Percentiles rank a stretch among this genome's conserved stretches.
These are phyloP conservation scores for Penicillium occitanis DNA, from an alignment of 2,329 filamentous ascomycete species.

Conservation along the genomic window DNA sequence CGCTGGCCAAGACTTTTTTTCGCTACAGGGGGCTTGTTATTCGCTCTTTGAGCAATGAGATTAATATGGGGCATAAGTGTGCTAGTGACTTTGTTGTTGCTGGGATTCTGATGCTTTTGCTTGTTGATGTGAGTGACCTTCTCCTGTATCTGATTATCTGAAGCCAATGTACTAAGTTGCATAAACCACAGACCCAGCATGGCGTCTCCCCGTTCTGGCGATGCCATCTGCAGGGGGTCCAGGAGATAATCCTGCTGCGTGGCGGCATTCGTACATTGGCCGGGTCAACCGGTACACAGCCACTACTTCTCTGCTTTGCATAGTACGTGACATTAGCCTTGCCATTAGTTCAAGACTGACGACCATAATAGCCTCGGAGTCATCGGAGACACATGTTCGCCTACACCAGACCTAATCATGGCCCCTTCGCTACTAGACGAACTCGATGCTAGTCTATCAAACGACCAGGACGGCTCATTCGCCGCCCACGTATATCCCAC, in stretches of 20 bases:
- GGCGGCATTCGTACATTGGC: slow-evolving; percentile 33
- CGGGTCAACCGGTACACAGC: slow-evolving; percentile 23
- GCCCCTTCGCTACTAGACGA: slow-evolving; percentile 28
- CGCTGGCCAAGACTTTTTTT: slow-evolving; percentile 31
- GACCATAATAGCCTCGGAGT: slow-evolving; percentile 31
- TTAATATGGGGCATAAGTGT: slow-evolving; percentile 25
- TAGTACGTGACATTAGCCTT: slow-evolving; percentile 26
- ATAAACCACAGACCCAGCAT: slow-evolving; percentile 30
- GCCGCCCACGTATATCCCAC: slow-evolving; percentile 23
- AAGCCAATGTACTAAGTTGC: too few relatives aligned
- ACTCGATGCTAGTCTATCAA: slow-evolving; percentile 28
- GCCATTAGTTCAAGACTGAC: slow-evolving; percentile 15
- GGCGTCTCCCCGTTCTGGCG: slow-evolving; percentile 36
- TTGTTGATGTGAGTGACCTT: background rate
- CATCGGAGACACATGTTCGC: slow-evolving; percentile 40
- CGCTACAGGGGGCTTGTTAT: slow-evolving; percentile 34
- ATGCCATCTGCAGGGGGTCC: slow-evolving; percentile 37
- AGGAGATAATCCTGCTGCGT: slow-evolving; percentile 34
- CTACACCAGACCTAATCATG: slow-evolving; percentile 33
- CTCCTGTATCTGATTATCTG: too few relatives aligned
- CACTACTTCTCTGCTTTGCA: slow-evolving; percentile 30
- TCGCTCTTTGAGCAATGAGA: slow-evolving; percentile 32
- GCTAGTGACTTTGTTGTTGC: slow-evolving; percentile 32
- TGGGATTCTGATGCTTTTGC: slow-evolving; percentile 21
- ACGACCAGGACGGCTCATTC: slow-evolving; percentile 20